Base-by-base conservation (phyloP, 352 stramenopile species). In the Halophytophthora batemanensis region DNA sequence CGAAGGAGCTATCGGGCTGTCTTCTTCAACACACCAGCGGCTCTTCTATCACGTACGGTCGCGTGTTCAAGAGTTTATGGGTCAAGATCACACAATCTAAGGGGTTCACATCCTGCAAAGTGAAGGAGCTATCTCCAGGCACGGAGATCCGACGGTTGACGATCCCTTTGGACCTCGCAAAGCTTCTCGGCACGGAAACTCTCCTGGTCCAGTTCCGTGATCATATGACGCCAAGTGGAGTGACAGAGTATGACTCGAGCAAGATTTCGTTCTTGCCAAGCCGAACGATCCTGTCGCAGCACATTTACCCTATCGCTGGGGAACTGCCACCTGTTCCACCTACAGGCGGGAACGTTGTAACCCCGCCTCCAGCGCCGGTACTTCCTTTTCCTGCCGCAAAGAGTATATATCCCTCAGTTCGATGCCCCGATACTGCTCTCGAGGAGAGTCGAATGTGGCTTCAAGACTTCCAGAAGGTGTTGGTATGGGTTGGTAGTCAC, bases 401-500 rank as follows among this genome's bases (percentile, higher is more conserved):
- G 6, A 22, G 7, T 7, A 5, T 13, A 47, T 11, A 22, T 36
- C 7, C 45, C 6, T 40, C 28, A 6, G 14, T 18, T 17, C 47
- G 33, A 37, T 61, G 38, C 13, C 40, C 58, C 8, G 58, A 71
- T 10, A 61, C 58, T 28, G 33, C 12, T 3, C 40, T 73, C 23
- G 54, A 66, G 45, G 59, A 77, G 38, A 69, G 66, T 22, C 37
- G 46, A 25, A 28, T 59, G 18, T 90, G 79, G 79, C 50, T 90
- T 0, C 61, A 76, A 44, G 79, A 90, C 45, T 44, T 90, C 18
- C 79, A 88, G 53, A 86, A 83, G 21, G 51, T 81, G n/a, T 13
- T 90, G 38, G 52, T 61, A 1, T 87, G 79, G 68, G 57, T 75
- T 19, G 79, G 77, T 25, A 85, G 77, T 45, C 72, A 78, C 37